Base-by-base conservation (phyloP, 108 stramenopile genomes). In the Conticribra weissflogii region DNA sequence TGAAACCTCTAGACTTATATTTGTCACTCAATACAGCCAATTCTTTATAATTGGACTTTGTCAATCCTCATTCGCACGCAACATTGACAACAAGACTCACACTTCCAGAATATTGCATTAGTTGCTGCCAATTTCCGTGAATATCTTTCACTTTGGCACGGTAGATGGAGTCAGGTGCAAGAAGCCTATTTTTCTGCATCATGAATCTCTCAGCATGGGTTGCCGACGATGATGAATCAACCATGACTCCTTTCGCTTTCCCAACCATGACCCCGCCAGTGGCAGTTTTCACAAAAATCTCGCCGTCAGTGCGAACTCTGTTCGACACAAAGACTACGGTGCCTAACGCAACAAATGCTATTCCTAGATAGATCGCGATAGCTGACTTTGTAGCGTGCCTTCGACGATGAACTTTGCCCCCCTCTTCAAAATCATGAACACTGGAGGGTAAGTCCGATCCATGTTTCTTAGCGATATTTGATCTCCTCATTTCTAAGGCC, bases 61-160 rank as follows among this genome's bases (percentile, higher is more conserved):
- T 93, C 46, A 88, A 83, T 59, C 88, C 92, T 90, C 88, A 93
- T 74, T 85, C 71, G 45, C 84, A 90, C 14, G 92, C 92, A 5
- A 88, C 86, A 54, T 93, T 93, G 59, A 93, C 86, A 33, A 93
- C 71, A 54, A 93, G 61, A 21, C 83, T 78, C 25, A 93, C 80
- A 57, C 71, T 62, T 29, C 92, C 92, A 27, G 74, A 60, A 63
- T 78, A 90, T 53, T 81, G 74, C 18, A 64, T 52, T 25, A 93
- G 74, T 3, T 79, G 56, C 44, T 86, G 73, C 68, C 66, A 75
- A 14, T 63, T 46, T 2, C 86, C 87, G 15, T 85, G 34, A 44
- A 74, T 73, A 63, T 88, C 87, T 24, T 49, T 54, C 22, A 88
- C 74, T 24, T 71, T 31, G 5, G 86, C 41, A 21, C 73, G 59